These are phyloP conservation scores for Penicillium palitans DNA, from an alignment of 2,329 filamentous ascomycete genomes.

Conservation along the genomic window DNA sequence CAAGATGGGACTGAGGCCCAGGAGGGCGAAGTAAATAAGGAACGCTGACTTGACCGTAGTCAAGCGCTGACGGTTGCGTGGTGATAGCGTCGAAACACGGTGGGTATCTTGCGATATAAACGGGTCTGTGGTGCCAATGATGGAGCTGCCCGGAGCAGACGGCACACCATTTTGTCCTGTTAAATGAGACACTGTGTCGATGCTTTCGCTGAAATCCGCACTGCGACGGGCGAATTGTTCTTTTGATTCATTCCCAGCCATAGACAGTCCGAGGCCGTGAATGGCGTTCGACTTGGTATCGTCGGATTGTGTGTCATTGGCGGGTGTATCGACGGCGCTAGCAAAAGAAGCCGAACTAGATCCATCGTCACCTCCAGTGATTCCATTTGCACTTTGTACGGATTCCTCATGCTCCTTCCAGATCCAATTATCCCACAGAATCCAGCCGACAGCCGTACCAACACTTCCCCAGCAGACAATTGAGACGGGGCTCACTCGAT, in stretches of 20 bases:
- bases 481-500: constrained; percentile 83
- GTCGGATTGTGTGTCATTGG: constrained; percentile 29
- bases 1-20: constrained; percentile 90
- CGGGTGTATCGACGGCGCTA: constrained; percentile 34
- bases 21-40: constrained; percentile 86
- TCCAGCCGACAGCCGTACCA: constrained; percentile 82
- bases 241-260: constrained; percentile 40
- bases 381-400: constrained; percentile 28
- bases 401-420: constrained; percentile 62
- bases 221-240: constrained; percentile 32
- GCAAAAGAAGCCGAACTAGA: constrained; percentile 44
- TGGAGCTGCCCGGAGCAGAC: constrained; percentile 19
- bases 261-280: constrained; percentile 46
- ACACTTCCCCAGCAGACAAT: constrained; percentile 83
- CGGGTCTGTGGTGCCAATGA: constrained; percentile 26
- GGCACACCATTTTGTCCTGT: constrained; percentile 21
- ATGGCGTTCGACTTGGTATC: constrained; percentile 35
- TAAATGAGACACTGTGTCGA: constrained; percentile 49
- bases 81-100: constrained; percentile 46
- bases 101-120: constrained; percentile 26
- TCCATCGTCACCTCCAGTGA: constrained; percentile 38
- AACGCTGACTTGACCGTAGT: constrained; percentile 88
- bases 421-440: constrained; percentile 89
- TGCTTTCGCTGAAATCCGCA: constrained; percentile 44
- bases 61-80: constrained; percentile 63